Base-by-base conservation (phyloP, 495 filamentous ascomycete species). In the Talaromyces stipitatus region DNA sequence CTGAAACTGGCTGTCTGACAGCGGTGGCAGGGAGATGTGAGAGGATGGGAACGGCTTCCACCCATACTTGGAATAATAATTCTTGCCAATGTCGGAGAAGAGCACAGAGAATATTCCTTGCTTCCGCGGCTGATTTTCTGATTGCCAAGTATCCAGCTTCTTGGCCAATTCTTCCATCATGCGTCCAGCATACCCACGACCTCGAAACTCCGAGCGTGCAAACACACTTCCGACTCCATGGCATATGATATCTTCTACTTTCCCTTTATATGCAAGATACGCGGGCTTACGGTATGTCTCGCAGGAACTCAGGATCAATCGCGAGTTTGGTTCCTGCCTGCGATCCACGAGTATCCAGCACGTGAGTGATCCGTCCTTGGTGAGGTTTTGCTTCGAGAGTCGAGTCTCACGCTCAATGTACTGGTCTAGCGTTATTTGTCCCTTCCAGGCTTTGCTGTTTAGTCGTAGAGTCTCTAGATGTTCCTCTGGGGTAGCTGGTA, bases 71-170 rank as follows among this genome's bases (percentile, higher is more conserved):
- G 90, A 81, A 69, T 97, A 98, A 69, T 95, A 97, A n/a, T 70
- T 69, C 76, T 95, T 96, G 3, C 94, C 94, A 63, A 98, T 96
- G 69, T 98, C 94, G 9, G 92, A 97, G 71, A 86, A 98, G 29
- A 98, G 70, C 23, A 92, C 82, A 8, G 86, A 86, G 65, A 89
- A 91, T 18, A 83, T 57, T 12, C 70, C 68, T 22, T 67, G 67
- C 53, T 68, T 63, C 16, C 70, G 66, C 1, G 45, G 38, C 47
- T 76, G 67, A 30, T 69, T 64, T 5, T 75, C 76, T 32, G 69
- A 72, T 56, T 82, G 73, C 77, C 78, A 82, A 12, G 62, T 78
- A 63, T 80, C 71, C 46, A 85, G 68, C 61, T 69, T 78, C 60
- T 60, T 72, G 54, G 72, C 75, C 53, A 85, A 60, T 61, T 82